Conservation (phyloP, 352 stramenopile species). For the Peronosclerospora sorghi region DNA sequence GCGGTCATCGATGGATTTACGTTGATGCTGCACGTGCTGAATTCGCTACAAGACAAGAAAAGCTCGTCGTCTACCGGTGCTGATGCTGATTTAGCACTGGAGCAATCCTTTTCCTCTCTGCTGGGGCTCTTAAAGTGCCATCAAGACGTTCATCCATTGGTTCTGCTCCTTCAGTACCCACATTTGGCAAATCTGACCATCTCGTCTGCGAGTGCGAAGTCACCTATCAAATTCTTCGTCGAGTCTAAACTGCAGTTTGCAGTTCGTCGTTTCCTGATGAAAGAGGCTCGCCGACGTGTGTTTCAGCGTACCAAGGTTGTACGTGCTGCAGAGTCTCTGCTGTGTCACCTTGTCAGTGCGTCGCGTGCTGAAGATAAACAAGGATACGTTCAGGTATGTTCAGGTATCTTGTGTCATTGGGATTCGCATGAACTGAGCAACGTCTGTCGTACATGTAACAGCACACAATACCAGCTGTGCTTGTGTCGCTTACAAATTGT, state of each 20-base stretch:
- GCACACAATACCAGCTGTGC: slow-evolving; percentile 54
- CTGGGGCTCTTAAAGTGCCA: slow-evolving; percentile 26
- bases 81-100: slow-evolving; percentile 27
- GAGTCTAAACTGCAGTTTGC: slow-evolving; percentile 50
- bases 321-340: slow-evolving; percentile 29
- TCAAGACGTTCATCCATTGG: slow-evolving; percentile 23
- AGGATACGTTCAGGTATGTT: slow-evolving; percentile 56
- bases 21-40: slow-evolving; percentile 41
- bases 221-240: slow-evolving; percentile 30
- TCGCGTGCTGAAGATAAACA: slow-evolving; percentile 52
- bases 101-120: slow-evolving; percentile 27
- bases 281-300: slow-evolving; percentile 38
- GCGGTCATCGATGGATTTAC: slow-evolving; percentile 39
- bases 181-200: slow-evolving; percentile 42
- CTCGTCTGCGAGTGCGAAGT: slow-evolving; percentile 31
- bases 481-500: slow-evolving; percentile 62
- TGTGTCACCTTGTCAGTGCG: slow-evolving; percentile 46
- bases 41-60: slow-evolving; percentile 30
- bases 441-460: slow-evolving; percentile 7
- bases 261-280: slow-evolving; percentile 38
- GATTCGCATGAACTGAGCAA: no score
- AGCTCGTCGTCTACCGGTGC: slow-evolving; percentile 13
- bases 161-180: slow-evolving; percentile 39
- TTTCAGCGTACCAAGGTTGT: slow-evolving; percentile 41
- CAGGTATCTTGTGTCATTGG: no score